These are phyloP conservation scores for Clohesyomyces aquaticus DNA, from an alignment of 495 filamentous ascomycete species.

Conservation along the genomic window DNA sequence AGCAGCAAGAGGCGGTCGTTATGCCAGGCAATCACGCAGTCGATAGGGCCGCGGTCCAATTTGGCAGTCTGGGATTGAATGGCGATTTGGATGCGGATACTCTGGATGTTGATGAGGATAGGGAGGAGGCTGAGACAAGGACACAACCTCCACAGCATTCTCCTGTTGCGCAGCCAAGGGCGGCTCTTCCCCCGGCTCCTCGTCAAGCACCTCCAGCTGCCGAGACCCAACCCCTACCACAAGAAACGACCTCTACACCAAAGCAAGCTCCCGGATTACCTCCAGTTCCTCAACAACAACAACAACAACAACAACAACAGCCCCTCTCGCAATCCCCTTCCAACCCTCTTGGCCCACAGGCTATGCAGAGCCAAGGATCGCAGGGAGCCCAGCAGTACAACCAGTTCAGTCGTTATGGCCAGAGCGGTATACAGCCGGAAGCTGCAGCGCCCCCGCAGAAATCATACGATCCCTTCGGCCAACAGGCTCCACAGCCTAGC, in stretches of 20 bases:
- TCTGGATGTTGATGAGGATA: conserved; percentile 87
- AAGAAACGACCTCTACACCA: conserved; percentile 44
- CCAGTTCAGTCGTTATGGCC: conserved; percentile 74
- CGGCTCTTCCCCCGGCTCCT: conserved; percentile 80
- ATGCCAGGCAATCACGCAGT: conserved; percentile 99
- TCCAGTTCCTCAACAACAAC: conserved; percentile 47
- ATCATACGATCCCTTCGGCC: conserved; percentile 83
- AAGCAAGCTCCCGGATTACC: conserved; percentile 57
- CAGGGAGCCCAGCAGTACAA: conserved; percentile 52
- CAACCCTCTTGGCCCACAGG: conserved; percentile 54
- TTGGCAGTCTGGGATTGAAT: conserved; percentile 92
- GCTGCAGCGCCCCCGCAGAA: conserved; percentile 69
- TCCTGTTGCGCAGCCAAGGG: conserved; percentile 83
- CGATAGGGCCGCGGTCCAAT: conserved; percentile 92
- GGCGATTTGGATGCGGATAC: conserved; percentile 62
- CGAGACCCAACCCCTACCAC: conserved; percentile 33
- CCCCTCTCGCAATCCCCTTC: conserved; percentile 51
- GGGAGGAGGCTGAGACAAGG: conserved; percentile 92
- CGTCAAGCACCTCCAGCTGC: conserved; percentile 43
- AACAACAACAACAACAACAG: conserved; percentile 51
- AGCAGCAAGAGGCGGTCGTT: conserved; percentile 95
- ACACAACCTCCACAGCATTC: conserved; percentile 94
- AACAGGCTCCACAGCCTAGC: conserved; percentile 63
- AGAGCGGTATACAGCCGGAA: conserved; percentile 59
- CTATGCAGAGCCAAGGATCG: conserved; percentile 43